Percentiles rank a stretch among this genome's conserved stretches.
These are phyloP conservation scores for Viola pubescens DNA, from an alignment of 441 rosid species.

Conservation along the genomic window DNA sequence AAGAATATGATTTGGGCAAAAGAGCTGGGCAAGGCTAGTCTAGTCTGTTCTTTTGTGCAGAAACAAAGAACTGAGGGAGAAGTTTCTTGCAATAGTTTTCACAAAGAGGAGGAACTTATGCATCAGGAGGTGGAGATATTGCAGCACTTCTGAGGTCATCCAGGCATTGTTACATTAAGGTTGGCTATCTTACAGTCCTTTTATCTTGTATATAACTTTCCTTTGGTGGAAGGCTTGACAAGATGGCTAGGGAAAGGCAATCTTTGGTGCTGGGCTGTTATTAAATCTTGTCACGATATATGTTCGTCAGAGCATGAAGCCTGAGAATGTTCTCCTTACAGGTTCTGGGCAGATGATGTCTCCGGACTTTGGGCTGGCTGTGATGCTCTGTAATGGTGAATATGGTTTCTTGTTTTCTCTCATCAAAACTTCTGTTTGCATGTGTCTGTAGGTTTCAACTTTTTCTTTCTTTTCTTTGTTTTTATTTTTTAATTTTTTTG, in stretches of 20 bases:
- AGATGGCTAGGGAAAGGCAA: conserved; percentile 44
- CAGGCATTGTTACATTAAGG: conserved; percentile 65
- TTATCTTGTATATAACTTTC: conserved; percentile 83
- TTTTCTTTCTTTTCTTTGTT: background rate
- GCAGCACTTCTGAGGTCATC: conserved; percentile 85
- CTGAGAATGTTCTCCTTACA: conserved; percentile 73
- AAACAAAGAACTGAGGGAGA: conserved; percentile 43
- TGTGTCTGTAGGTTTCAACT: background rate
- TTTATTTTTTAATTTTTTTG: background rate
- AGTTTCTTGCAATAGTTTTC: conserved; percentile 65
- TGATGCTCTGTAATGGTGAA: conserved; percentile 65
- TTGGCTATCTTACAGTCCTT: conserved; percentile 54
- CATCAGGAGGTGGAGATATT: conserved; percentile 82
- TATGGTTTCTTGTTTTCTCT: conserved; percentile 1
- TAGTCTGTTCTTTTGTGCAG: conserved; percentile 58
- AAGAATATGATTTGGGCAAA: conserved; percentile 48
- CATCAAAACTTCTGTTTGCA: too few relatives aligned
- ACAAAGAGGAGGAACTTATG: conserved; percentile 66
- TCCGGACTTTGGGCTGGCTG: conserved; percentile 79
- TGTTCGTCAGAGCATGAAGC: conserved; percentile 83
- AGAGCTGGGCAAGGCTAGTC: conserved; percentile 64
- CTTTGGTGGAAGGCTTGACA: conserved; percentile 75
- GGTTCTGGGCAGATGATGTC: conserved; percentile 59
- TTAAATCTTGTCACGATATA: conserved; percentile 76
- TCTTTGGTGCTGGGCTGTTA: conserved; percentile 59